Percentiles rank a stretch among this genome's conserved stretches.
Evolutionary conservation across 768 basidiomycete genomes (phyloP).

Genomic region (Lactarius psammicola): DNA sequence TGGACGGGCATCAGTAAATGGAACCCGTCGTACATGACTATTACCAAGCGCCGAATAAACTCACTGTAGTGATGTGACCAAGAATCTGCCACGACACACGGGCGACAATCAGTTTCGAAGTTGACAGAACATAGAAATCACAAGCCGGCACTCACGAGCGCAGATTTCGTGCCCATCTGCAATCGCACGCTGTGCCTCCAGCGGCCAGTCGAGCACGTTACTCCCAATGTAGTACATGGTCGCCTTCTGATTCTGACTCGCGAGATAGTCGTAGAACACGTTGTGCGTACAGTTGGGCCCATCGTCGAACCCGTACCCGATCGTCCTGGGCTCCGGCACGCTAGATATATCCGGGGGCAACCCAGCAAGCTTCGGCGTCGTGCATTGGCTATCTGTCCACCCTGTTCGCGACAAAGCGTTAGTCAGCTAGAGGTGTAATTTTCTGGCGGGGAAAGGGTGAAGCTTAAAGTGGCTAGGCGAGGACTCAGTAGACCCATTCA

Average conservation of each 20-base stretch:
- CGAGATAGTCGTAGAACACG: conserved; percentile 56
- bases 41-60: neutral
- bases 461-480: neutral
- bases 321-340: conserved; percentile 56
- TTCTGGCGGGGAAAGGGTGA: conserved; percentile 42
- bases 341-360: conserved; percentile 44
- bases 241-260: conserved; percentile 55
- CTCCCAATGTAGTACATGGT: conserved; percentile 65
- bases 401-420: conserved; percentile 22
- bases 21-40: neutral
- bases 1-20: neutral
- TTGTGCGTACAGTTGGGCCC: conserved; percentile 67
- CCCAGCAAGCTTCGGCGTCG: conserved; percentile 45
- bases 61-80: conserved; percentile 54
- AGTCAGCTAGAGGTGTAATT: conserved; percentile 21
- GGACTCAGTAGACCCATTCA: neutral
- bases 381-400: conserved; percentile 48
- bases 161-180: conserved; percentile 56
- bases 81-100: conserved; percentile 34
- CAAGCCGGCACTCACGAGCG: conserved; percentile 47
- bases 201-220: conserved; percentile 55
- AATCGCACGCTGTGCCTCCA: conserved; percentile 54
- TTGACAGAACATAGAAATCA: neutral
- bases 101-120: neutral
- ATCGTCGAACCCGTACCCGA: conserved; percentile 64